Conservation (phyloP, 805 yeast species). For the Tetrapisispora iriomotensis region DNA sequence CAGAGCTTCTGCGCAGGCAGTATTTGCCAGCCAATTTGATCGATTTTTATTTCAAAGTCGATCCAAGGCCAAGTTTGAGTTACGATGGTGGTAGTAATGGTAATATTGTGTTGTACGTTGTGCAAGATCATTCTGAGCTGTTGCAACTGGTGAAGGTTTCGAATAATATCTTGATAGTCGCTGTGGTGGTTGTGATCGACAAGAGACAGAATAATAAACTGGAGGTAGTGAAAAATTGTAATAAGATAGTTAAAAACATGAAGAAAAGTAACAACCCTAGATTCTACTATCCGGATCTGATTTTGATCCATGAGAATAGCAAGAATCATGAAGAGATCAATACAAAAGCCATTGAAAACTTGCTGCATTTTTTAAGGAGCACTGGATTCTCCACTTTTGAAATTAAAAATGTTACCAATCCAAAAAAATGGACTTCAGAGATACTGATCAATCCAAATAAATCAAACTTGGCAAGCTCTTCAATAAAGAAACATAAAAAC, state of each 20-base stretch:
- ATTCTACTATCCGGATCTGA: neutral
- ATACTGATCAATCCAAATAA: neutral
- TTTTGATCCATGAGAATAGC: neutral
- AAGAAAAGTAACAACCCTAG: neutral
- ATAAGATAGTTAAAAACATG: neutral
- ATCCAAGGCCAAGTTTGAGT: no score
- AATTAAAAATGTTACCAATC: neutral
- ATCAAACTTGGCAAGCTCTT: conserved; percentile 2
- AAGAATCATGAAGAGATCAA: neutral
- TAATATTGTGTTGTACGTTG: neutral
- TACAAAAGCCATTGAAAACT: neutral
- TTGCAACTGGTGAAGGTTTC: neutral
- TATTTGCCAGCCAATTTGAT: neutral
- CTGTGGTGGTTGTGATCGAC: neutral
- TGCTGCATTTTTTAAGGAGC: neutral
- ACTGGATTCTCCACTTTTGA: neutral
- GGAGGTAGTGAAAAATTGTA: conserved; percentile 1
- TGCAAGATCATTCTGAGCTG: neutral
- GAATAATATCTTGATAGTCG: neutral
- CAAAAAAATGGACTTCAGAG: neutral
- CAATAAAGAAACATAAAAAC: neutral
- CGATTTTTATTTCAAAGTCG: neutral
- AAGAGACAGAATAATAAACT: neutral
- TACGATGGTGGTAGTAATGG: neutral
- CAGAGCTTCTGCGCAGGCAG: neutral